A percentile compares a stretch with the other conserved stretches of the same genome.
phyloP scores from a whole-genome alignment of 2,329 filamentous ascomycete species.

The Monilinia aucupariae region DNA sequence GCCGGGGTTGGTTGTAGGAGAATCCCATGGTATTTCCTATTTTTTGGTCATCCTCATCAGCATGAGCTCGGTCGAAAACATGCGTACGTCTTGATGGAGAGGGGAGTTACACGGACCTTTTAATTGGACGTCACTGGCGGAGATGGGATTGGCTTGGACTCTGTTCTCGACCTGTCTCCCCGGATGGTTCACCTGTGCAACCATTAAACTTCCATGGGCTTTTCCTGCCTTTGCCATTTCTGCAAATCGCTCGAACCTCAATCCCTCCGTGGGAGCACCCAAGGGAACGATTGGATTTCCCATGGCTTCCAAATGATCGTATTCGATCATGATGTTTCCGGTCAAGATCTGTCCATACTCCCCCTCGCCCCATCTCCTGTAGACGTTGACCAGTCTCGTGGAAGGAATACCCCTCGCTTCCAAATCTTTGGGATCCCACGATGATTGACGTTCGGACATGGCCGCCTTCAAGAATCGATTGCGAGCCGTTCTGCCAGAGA shows the following conservation, averaged over 20 bases:
- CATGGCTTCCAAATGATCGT: conserved; percentile 50
- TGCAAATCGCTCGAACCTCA: conserved; percentile 55
- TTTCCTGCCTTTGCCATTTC: conserved; percentile 50
- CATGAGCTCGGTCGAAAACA: too few relatives aligned
- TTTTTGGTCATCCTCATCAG: neutral
- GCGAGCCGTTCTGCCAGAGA: conserved; percentile 50
- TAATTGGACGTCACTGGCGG: conserved; percentile 39
- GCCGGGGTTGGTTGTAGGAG: conserved; percentile 49
- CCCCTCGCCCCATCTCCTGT: conserved; percentile 57
- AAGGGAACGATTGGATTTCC: conserved; percentile 56
- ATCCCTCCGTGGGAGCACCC: conserved; percentile 46
- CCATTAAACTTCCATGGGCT: conserved; percentile 51
- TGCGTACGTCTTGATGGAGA: neutral
- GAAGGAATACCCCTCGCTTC: conserved; percentile 49
- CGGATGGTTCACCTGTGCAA: conserved; percentile 58
- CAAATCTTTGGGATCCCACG: conserved; percentile 50
- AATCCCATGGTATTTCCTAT: conserved; percentile 40
- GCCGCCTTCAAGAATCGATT: conserved; percentile 64
- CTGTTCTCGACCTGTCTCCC: conserved; percentile 40
- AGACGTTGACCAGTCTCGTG: conserved; percentile 50
- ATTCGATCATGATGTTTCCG: conserved; percentile 61
- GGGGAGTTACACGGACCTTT: conserved; percentile 26
- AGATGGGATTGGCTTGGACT: conserved; percentile 38
- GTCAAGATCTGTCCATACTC: conserved; percentile 52
- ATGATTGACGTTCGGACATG: conserved; percentile 60